Conservation (phyloP, 139 green algal species). For the Coelastrella sp. region DNA sequence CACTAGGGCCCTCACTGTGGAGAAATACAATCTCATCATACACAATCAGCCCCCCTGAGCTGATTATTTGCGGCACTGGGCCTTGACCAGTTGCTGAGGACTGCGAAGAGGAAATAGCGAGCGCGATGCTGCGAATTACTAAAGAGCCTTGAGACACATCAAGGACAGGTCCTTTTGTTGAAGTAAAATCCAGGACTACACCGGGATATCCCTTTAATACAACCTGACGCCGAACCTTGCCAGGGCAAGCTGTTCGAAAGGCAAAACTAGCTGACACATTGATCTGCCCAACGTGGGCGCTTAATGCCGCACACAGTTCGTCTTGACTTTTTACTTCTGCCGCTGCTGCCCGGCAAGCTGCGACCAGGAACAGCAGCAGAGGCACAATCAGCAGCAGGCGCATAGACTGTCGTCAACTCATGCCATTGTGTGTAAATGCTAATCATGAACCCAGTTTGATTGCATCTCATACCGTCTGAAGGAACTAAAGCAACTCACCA, state of each 20-base stretch:
- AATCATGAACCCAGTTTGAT: background rate
- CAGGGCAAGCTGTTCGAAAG: background rate
- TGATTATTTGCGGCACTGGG: conserved; percentile 12
- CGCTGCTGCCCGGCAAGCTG: background rate
- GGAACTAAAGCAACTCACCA: too few species aligned
- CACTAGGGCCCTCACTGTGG: background rate
- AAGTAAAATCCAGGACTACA: background rate
- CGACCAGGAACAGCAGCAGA: background rate
- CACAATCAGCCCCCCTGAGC: background rate
- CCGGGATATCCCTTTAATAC: background rate
- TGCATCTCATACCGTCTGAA: too few species aligned
- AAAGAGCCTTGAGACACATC: background rate
- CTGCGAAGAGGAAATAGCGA: background rate
- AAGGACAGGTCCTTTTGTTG: background rate
- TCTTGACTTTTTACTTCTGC: background rate
- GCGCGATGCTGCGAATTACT: background rate
- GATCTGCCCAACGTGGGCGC: background rate
- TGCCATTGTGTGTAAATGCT: background rate
- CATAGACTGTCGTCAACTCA: background rate
- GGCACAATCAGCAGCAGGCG: background rate
- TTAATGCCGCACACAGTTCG: background rate
- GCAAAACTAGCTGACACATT: background rate
- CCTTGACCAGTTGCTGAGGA: background rate
- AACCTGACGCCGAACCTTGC: background rate
- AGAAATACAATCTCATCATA: conserved; percentile 3